Percentiles rank a stretch among this genome's conserved stretches.
Conservation (phyloP, 768 basidiomycete genomes). For the Russula lepida region DNA sequence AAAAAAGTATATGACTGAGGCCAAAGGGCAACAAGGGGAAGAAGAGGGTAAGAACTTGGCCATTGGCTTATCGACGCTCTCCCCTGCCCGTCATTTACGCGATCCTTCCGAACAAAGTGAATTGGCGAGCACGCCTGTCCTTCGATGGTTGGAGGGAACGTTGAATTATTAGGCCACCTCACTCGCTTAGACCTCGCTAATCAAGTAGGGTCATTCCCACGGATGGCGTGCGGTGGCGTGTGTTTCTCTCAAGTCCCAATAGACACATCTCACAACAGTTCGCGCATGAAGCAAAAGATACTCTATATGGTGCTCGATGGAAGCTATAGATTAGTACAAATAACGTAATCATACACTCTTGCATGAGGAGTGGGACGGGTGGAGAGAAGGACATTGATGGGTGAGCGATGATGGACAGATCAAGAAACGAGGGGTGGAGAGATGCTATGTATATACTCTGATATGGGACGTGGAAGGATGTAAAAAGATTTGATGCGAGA, state of each 20-base stretch:
- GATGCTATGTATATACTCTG: conserved; percentile 23
- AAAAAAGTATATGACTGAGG: background rate
- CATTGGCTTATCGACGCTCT: conserved; percentile 4
- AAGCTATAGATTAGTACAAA: conserved; percentile 21
- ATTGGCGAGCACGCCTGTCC: background rate
- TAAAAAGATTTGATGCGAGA: conserved; percentile 1
- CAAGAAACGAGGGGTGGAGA: conserved; percentile 11
- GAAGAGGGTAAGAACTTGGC: background rate
- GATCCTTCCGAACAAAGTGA: background rate
- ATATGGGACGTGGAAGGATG: conserved; percentile 16
- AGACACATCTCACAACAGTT: background rate
- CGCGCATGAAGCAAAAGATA: background rate
- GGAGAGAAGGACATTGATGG: conserved; percentile 1
- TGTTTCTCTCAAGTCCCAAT: background rate
- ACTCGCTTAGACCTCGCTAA: background rate
- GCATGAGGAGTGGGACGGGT: conserved; percentile 4
- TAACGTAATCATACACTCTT: conserved; percentile 22
- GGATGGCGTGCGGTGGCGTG: background rate
- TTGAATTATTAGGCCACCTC: background rate
- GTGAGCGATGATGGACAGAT: conserved; percentile 17
- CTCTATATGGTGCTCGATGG: conserved; percentile 19
- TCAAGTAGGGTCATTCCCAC: conserved; percentile 7
- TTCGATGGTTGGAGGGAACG: background rate
- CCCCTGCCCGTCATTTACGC: background rate
- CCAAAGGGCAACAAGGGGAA: background rate